phyloP scores from a whole-genome alignment of 2,329 filamentous ascomycete genomes.

The Geosmithia flava region DNA sequence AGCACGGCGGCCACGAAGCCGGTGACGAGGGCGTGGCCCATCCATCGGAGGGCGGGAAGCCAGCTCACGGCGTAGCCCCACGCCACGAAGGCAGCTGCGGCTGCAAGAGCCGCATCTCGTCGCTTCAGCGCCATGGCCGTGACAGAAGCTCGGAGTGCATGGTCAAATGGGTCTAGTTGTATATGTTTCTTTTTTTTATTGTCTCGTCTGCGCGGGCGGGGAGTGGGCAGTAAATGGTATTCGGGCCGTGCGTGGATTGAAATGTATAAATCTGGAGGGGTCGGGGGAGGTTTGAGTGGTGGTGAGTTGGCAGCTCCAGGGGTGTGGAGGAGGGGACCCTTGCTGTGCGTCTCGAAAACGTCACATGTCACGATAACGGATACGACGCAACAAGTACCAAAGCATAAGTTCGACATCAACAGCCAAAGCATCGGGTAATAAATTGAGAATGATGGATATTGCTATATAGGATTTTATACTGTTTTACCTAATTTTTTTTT shows the following conservation, averaged over 20 bases:
- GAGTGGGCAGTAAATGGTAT: no score
- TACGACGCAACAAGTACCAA: not conserved
- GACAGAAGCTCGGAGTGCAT: conserved; percentile 18
- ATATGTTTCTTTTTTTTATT: not conserved
- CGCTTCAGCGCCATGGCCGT: conserved; percentile 56
- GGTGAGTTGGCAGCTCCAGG: not conserved
- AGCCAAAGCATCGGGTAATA: no score
- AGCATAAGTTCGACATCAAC: not conserved
- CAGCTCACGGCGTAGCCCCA: conserved; percentile 81
- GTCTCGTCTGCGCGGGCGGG: not conserved
- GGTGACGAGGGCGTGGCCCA: conserved; percentile 69
- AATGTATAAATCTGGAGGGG: not conserved
- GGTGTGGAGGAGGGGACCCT: conserved; percentile 16
- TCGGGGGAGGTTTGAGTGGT: not conserved
- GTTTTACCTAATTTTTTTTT: not conserved
- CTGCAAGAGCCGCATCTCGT: conserved; percentile 58
- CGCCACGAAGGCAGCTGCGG: conserved; percentile 62
- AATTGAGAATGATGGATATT: not conserved
- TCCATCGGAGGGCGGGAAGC: conserved; percentile 71
- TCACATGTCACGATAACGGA: not conserved
- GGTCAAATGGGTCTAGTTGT: conserved; percentile 1
- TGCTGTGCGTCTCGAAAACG: conserved; percentile 48
- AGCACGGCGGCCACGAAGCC: conserved; percentile 49
- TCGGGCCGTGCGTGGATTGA: not conserved
- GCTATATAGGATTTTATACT: not conserved